Conservation (phyloP, 176 grass and related monocot species). For the Triticum urartu region DNA sequence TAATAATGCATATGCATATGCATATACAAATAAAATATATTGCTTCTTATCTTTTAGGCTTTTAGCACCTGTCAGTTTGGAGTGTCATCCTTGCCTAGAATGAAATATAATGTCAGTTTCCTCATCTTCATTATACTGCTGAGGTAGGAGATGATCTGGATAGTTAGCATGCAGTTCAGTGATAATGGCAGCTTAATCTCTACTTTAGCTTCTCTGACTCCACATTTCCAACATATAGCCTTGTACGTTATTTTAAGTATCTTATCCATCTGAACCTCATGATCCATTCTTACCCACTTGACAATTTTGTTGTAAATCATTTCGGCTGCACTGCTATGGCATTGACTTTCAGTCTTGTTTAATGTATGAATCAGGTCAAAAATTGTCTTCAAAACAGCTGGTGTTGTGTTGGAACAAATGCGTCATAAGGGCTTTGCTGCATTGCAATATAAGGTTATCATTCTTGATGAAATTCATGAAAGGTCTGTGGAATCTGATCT, state of each 20-base stretch:
- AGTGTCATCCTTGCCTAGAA: neutral
- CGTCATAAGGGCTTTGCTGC: constrained; percentile 70
- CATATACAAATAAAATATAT: neutral
- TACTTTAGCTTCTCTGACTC: neutral
- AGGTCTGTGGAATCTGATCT: constrained; percentile 97
- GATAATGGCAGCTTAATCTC: neutral
- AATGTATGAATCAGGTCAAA: constrained; percentile 63
- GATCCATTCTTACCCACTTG: constrained; percentile 7
- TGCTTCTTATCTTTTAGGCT: neutral
- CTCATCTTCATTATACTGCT: neutral
- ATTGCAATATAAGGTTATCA: constrained; percentile 88
- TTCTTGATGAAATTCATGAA: constrained; percentile 96
- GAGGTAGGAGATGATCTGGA: neutral
- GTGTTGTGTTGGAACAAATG: constrained; percentile 90
- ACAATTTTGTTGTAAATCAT: neutral
- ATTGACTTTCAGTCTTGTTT: neutral
- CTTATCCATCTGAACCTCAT: neutral
- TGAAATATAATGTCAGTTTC: neutral
- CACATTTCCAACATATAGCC: neutral
- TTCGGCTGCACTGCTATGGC: neutral
- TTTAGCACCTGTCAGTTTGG: neutral
- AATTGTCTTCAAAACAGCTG: constrained; percentile 95
- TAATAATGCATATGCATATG: neutral
- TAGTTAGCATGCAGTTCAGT: neutral
- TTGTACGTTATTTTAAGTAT: neutral